Percentiles rank a stretch among this genome's conserved stretches.
Conservation (phyloP, 352 stramenopile genomes). For the Phytophthora pini region DNA sequence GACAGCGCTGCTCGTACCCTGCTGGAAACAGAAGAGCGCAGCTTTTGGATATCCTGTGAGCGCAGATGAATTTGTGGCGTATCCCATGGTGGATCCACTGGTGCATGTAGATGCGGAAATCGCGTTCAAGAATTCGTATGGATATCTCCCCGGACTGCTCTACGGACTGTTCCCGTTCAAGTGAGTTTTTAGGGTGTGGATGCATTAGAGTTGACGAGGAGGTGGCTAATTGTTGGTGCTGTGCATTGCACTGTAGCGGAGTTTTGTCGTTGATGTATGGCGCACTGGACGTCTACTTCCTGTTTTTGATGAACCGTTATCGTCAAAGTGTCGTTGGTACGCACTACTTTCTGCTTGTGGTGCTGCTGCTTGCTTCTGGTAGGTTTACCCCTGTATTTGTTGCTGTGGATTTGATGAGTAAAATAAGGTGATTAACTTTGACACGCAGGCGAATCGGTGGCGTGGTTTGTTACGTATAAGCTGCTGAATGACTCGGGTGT, state of each 20-base stretch:
- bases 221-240: conserved; percentile 18
- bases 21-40: conserved; percentile 86
- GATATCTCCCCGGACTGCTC: conserved; percentile 80
- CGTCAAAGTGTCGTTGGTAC: conserved; percentile 77
- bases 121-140: conserved; percentile 83
- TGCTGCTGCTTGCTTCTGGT: conserved; percentile 83
- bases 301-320: conserved; percentile 70
- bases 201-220: conserved; percentile 1
- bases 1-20: conserved; percentile 72
- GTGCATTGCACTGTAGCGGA: conserved; percentile 45
- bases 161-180: conserved; percentile 88
- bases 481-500: conserved; percentile 75
- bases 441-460: conserved; percentile 59
- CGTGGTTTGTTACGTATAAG: conserved; percentile 85
- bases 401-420: neutral
- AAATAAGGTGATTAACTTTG: neutral
- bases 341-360: conserved; percentile 84
- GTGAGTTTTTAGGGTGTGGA: conserved; percentile 41
- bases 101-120: conserved; percentile 67
- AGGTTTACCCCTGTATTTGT: neutral
- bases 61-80: conserved; percentile 66
- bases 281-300: conserved; percentile 72
- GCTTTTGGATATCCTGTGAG: conserved; percentile 83
- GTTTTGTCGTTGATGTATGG: conserved; percentile 78
- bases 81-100: conserved; percentile 79